Percentiles rank a stretch among this genome's conserved stretches.
phyloP scores from a whole-genome alignment of 179 eudicot genomes.

The Sideroxylon spinosum region DNA sequence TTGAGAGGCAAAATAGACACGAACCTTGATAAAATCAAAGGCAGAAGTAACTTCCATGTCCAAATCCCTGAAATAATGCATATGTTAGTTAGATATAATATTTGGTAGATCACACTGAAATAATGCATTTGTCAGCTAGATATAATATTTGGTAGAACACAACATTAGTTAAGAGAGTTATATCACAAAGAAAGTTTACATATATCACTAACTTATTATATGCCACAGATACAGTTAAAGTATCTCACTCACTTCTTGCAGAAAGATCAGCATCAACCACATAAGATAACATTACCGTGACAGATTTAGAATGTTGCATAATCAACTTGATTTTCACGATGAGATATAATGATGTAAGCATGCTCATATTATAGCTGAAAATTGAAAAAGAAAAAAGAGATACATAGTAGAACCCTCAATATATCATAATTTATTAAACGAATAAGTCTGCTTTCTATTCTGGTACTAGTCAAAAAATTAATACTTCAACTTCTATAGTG shows the following conservation, averaged over 20 bases:
- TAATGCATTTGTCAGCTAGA: too few species aligned
- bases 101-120: background rate
- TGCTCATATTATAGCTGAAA: background rate
- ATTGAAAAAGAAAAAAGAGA: background rate
- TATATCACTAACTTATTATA: too few species aligned
- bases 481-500: background rate
- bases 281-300: too few species aligned
- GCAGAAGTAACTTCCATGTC: slow-evolving; percentile 45
- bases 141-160: too few species aligned
- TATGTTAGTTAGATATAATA: background rate
- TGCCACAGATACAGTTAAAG: too few species aligned
- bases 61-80: slow-evolving; percentile 49
- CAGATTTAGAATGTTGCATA: background rate
- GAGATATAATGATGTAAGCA: background rate
- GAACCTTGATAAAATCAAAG: slow-evolving; percentile 65
- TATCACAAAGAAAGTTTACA: too few species aligned
- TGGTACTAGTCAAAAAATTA: background rate
- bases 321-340: background rate
- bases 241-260: too few species aligned
- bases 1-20: background rate
- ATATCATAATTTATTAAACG: background rate
- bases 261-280: too few species aligned
- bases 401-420: background rate
- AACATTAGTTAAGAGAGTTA: too few species aligned
- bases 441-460: background rate